phyloP scores from a whole-genome alignment of 768 basidiomycete genomes.

The Tylopilus rubrobrunneus region DNA sequence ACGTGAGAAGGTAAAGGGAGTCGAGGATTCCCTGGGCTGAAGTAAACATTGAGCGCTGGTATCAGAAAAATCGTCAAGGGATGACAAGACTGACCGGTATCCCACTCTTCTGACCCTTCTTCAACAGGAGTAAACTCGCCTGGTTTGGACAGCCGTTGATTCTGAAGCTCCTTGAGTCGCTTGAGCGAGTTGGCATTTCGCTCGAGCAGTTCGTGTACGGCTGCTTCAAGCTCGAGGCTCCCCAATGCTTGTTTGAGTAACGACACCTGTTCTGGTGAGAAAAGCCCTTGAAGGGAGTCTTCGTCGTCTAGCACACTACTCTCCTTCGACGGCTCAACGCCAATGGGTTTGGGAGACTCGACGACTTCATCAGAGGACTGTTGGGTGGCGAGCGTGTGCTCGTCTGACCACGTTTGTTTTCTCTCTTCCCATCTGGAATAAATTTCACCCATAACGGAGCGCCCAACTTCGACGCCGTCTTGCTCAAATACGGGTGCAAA shows the following conservation, averaged over 20 bases:
- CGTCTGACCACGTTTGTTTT: slow-evolving; percentile 29
- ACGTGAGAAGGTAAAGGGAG: slow-evolving; percentile 63
- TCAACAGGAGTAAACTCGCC: slow-evolving; percentile 47
- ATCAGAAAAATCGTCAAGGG: slow-evolving; percentile 1
- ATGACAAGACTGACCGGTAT: slow-evolving; percentile 55
- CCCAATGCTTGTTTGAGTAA: slow-evolving; percentile 58
- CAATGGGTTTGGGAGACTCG: slow-evolving; percentile 10
- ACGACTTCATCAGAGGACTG: neutral
- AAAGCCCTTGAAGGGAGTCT: slow-evolving; percentile 46
- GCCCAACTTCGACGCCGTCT: slow-evolving; percentile 68
- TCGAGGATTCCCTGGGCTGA: slow-evolving; percentile 70
- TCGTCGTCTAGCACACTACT: slow-evolving; percentile 31
- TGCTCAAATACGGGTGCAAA: slow-evolving; percentile 82
- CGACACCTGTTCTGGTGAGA: slow-evolving; percentile 53
- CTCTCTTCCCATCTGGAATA: slow-evolving; percentile 49
- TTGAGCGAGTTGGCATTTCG: slow-evolving; percentile 61
- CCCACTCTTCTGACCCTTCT: slow-evolving; percentile 79
- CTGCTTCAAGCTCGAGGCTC: slow-evolving; percentile 61
- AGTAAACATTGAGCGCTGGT: slow-evolving; percentile 12
- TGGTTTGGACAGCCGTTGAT: slow-evolving; percentile 45
- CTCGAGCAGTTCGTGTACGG: slow-evolving; percentile 65
- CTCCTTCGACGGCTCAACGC: slow-evolving; percentile 6
- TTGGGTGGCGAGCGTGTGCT: slow-evolving; percentile 9
- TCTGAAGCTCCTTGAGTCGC: slow-evolving; percentile 65
- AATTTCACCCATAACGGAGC: slow-evolving; percentile 55